Conservation (phyloP, 2,329 filamentous ascomycete species). For the Penicillium verrucosum region DNA sequence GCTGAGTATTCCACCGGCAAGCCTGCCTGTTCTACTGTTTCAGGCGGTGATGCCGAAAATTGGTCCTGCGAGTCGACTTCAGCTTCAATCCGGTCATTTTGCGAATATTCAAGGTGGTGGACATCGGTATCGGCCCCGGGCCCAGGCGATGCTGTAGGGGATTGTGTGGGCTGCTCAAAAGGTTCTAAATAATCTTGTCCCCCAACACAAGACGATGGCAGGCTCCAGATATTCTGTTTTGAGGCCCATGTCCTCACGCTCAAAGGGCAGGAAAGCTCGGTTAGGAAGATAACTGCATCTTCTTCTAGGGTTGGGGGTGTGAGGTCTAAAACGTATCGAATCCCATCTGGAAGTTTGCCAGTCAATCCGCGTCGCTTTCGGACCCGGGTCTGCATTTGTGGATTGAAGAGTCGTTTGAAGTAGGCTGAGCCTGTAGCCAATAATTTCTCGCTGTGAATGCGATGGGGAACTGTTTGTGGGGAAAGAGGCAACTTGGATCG, state of each 20-base stretch:
- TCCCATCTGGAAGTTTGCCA: constrained; percentile 34
- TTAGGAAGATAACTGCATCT: constrained; percentile 58
- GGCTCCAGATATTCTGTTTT: constrained; percentile 35
- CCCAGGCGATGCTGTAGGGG: background rate
- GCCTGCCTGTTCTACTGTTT: background rate
- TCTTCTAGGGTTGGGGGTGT: constrained; percentile 62
- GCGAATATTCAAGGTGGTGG: background rate
- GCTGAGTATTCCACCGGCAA: constrained; percentile 58
- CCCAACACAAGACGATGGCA: constrained; percentile 43
- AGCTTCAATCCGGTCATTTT: background rate
- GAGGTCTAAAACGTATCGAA: constrained; percentile 62
- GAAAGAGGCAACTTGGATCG: constrained; percentile 13
- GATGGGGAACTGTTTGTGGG: constrained; percentile 27
- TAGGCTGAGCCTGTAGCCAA: constrained; percentile 29
- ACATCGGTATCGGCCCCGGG: background rate
- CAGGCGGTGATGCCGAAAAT: background rate
- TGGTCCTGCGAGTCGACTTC: background rate
- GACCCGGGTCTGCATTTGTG: constrained; percentile 26
- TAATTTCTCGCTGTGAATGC: constrained; percentile 34
- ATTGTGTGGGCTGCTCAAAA: background rate
- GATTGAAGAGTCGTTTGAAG: constrained; percentile 31
- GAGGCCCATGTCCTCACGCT: constrained; percentile 57
- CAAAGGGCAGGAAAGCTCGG: constrained; percentile 56
- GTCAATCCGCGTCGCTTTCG: constrained; percentile 31
- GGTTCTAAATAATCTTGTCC: constrained; percentile 48